Percentiles rank a stretch among this genome's conserved stretches.
These are phyloP conservation scores for Beauveria varroae DNA, from an alignment of 2,329 filamentous ascomycete genomes.

Conservation along the genomic window DNA sequence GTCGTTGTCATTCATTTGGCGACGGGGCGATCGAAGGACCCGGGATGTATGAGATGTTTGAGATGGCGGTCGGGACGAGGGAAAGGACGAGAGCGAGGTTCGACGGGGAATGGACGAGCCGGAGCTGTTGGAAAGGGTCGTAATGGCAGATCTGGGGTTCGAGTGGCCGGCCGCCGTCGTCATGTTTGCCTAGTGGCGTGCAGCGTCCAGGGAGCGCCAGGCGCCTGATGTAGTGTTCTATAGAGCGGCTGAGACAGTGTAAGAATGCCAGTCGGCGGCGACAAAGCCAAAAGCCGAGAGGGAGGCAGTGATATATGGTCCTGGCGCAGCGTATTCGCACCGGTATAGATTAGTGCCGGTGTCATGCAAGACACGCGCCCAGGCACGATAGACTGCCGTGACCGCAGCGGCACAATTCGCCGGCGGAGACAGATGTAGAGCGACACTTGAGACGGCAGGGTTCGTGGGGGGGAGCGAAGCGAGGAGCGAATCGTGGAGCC, in stretches of 20 bases:
- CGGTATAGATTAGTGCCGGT: background rate
- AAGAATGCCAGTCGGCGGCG: background rate
- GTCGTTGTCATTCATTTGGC: conserved; percentile 43
- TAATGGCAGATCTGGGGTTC: conserved; percentile 31
- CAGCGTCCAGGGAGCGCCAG: background rate
- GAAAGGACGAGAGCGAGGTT: conserved; percentile 58
- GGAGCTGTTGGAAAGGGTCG: conserved; percentile 25
- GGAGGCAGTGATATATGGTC: background rate
- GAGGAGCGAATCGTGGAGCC: conserved; percentile 2
- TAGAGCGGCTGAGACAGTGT: background rate
- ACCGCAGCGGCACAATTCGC: background rate
- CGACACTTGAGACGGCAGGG: background rate
- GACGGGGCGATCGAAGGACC: conserved; percentile 49
- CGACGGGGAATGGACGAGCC: conserved; percentile 22
- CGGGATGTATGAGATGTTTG: conserved; percentile 48
- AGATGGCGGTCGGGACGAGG: conserved; percentile 50
- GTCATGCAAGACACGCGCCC: background rate
- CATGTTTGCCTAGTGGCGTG: conserved; percentile 20
- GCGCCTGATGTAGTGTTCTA: background rate
- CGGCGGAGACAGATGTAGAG: background rate
- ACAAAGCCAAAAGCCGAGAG: background rate
- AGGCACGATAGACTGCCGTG: background rate
- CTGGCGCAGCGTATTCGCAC: background rate
- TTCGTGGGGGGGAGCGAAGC: background rate
- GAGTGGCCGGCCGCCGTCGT: conserved; percentile 36